Percentiles rank a stretch among this genome's conserved stretches.
phyloP scores from a whole-genome alignment of 2,329 filamentous ascomycete species.

The Botrytis paeoniae region DNA sequence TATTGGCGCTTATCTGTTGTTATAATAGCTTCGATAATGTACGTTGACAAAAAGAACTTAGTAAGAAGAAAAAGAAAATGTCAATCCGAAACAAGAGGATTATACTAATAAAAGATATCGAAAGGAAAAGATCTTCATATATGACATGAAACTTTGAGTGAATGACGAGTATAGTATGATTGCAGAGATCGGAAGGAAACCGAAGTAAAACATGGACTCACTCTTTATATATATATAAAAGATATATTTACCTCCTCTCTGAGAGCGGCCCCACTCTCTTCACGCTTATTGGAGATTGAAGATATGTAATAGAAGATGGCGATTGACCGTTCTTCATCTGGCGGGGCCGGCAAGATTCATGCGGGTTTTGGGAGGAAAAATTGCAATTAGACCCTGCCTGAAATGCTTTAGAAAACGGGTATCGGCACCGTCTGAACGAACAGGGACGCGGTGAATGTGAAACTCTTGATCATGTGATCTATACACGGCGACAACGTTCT shows the following conservation, averaged over 20 bases:
- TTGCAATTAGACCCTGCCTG: neutral
- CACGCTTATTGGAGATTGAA: neutral
- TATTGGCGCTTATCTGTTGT: neutral
- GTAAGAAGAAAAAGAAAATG: neutral
- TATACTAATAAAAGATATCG: neutral
- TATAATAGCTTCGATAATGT: neutral
- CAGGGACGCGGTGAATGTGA: neutral
- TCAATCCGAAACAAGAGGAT: neutral
- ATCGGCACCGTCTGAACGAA: conserved; percentile 6
- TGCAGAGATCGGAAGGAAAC: neutral
- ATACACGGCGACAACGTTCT: neutral
- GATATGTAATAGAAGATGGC: conserved; percentile 8
- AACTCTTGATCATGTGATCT: neutral
- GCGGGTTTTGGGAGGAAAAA: neutral
- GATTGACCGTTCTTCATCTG: neutral
- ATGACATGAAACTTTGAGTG: neutral
- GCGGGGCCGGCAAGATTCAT: neutral
- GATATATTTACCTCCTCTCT: neutral
- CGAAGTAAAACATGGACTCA: neutral
- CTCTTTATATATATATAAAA: neutral
- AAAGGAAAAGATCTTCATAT: neutral
- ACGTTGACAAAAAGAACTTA: no score
- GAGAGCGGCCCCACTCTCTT: neutral
- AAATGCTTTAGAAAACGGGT: neutral
- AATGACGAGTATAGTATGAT: neutral